Evolutionary conservation across 2,329 filamentous ascomycete species (phyloP), one percentile per base, ranked within the genome.

Genomic region (Fusarium sp.): DNA sequence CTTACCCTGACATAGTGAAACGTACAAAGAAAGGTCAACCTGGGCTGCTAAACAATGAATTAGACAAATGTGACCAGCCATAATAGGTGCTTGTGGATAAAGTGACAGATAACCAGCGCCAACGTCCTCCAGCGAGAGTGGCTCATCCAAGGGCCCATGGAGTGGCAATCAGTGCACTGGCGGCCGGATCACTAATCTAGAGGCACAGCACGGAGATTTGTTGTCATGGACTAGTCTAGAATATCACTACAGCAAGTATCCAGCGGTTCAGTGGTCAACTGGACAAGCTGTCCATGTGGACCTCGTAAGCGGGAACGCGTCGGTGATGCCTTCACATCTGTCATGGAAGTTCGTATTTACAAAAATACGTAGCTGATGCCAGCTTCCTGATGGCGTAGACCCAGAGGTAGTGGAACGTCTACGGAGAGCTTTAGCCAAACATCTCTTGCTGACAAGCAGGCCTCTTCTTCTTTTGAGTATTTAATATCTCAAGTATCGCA

Each of bases 391-490:
- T n/a, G 20, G 27, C 12, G 14, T 17, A 12, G 14, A 15, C 14
- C 14, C 7, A 31, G 4, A 47, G 31, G 45, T 8, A n/a, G 22
- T 31, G 14, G 45, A 22, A 31, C 3, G 17, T 12, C 11, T 17
- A 11, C 2, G 10, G n/a, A 9, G 0, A 3, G 9, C 20, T 13
- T 39, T 47, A 13, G 25, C 18, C 4, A 11, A 47, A 31, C 4
- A 6, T 7, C 12, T 29, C 13, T 29, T 6, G 14, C 27, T 7
- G 27, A n/a, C 4, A n/a, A 29, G 1, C 5, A 11, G 5, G 7
- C 27, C 45, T 14, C 6, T 25, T 11, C 4, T 41, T 14, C 18
- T 4, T 31, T 29, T n/a, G 13, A 47, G 27, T 12, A 5, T 8
- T 31, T 17, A 17, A 12, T 22, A 5, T n/a, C 20, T 17, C 7